phyloP scores from a whole-genome alignment of 805 yeast genomes.

The Nakazawaea ernobii region DNA sequence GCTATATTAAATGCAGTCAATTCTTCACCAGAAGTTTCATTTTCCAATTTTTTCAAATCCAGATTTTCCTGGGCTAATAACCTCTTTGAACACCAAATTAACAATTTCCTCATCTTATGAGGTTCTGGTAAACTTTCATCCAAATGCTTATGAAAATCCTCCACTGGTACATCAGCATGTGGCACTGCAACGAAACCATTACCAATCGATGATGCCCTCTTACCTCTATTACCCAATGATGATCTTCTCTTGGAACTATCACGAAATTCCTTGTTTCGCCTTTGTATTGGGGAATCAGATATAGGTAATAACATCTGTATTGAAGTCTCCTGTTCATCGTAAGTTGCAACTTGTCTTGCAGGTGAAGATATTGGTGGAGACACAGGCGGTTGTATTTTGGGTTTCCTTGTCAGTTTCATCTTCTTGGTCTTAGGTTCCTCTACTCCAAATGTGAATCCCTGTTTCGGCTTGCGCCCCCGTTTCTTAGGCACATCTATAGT shows the following conservation, averaged over 20 bases:
- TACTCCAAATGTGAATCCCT: background rate
- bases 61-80: constrained; percentile 27
- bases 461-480: constrained; percentile 1
- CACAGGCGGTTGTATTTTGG: background rate
- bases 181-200: constrained; percentile 67
- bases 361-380: constrained; percentile 10
- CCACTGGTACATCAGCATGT: constrained; percentile 50
- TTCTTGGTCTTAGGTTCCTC: background rate
- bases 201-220: constrained; percentile 67
- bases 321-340: constrained; percentile 4
- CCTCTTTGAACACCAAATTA: constrained; percentile 63
- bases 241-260: constrained; percentile 35
- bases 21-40: constrained; percentile 24
- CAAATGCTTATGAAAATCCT: constrained; percentile 56
- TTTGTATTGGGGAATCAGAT: constrained; percentile 15
- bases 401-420: background rate
- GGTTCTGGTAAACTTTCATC: constrained; percentile 65
- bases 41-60: constrained; percentile 15
- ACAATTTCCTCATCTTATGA: constrained; percentile 61
- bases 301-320: constrained; percentile 24
- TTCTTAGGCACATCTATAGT: background rate
- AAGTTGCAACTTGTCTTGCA: background rate
- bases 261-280: constrained; percentile 15
- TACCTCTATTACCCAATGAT: constrained; percentile 58
- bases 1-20: constrained; percentile 46